Evolutionary conservation across 1,284 basidiomycete genomes (phyloP), one percentile per base, ranked within the genome.

Genomic region (Stereum hirsutum): DNA sequence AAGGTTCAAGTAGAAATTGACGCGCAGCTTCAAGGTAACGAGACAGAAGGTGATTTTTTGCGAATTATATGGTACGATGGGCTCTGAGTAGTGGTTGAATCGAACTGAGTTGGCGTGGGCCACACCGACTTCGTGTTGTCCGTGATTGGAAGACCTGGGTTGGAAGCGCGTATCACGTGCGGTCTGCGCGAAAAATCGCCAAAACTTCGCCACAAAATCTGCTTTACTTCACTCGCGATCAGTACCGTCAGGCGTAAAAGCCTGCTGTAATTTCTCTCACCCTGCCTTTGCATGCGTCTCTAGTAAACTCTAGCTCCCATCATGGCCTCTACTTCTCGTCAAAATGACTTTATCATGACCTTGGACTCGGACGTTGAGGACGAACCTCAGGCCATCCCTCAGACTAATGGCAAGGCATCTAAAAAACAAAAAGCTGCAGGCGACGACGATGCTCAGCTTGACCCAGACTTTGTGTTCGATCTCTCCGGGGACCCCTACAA

Each of bases 381-480:
- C n/a, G 24, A 39, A 19, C n/a, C 44, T 44, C 48, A 42, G 36
- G 49, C 41, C 38, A 49, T 41, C 54, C 52, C 34, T 17, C n/a
- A n/a, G n/a, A 46, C 46, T 57, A 51, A 32, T 10, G 31, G 31
- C 19, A 17, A 32, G 19, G 26, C 8, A n/a, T 14, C 23, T 15
- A 39, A 27, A 24, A 15, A 15, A n/a, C 10, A 41, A 40, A 34
- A 48, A 56, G 49, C 28, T 36, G 46, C 49, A 20, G 60, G 63
- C 21, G 64, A 52, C 33, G 79, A 84, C 42, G 80, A 78, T 28
- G 75, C 74, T 27, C 75, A 75, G 47, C 70, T 96, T 33, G 75
- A 93, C 61, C 81, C 81, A 3, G 80, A 83, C 42, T 93, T 96
- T 58, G 71, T 73, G 24, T 95, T 97, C 57, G 89, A 93, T 61